Percentiles rank a stretch among this genome's conserved stretches.
phyloP scores from a whole-genome alignment of 192 early-diverging fungal species.

The Coemansia sp. region DNA sequence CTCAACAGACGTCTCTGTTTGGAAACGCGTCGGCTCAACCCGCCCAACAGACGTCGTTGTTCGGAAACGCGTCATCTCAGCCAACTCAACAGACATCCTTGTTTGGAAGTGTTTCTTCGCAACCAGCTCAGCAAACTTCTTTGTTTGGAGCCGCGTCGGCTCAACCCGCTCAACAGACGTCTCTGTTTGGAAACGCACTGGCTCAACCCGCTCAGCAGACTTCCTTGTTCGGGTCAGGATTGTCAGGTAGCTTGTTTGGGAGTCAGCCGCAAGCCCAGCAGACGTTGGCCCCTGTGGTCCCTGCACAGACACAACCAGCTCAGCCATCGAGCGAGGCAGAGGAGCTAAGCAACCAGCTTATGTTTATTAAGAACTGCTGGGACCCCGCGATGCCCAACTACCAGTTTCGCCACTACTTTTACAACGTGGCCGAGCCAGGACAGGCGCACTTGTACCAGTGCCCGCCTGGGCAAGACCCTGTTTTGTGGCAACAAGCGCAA shows the following conservation, averaged over 20 bases:
- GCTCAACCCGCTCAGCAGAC: not conserved
- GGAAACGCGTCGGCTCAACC: slow-evolving; percentile 18
- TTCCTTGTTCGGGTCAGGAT: not conserved
- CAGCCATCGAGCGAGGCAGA: slow-evolving; percentile 35
- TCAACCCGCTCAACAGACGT: not conserved
- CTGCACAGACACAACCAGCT: slow-evolving; percentile 17
- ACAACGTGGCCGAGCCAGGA: slow-evolving; percentile 89
- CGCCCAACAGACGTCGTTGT: slow-evolving; percentile 17
- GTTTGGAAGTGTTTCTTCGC: slow-evolving; percentile 18
- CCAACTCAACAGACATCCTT: slow-evolving; percentile 16
- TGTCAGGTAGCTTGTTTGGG: slow-evolving; percentile 14
- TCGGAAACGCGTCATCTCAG: slow-evolving; percentile 22
- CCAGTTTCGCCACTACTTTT: slow-evolving; percentile 94
- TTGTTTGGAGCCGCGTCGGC: slow-evolving; percentile 29
- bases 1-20: slow-evolving; percentile 14
- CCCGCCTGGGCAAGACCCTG: slow-evolving; percentile 67
- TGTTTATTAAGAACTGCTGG: slow-evolving; percentile 74
- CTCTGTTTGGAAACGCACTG: slow-evolving; percentile 20
- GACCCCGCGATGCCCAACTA: slow-evolving; percentile 76
- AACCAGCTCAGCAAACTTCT: slow-evolving; percentile 14
- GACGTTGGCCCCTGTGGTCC: slow-evolving; percentile 18
- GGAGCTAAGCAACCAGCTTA: slow-evolving; percentile 63
- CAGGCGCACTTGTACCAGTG: slow-evolving; percentile 79
- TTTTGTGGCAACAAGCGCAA: slow-evolving; percentile 82
- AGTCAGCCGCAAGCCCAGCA: slow-evolving; percentile 13